A percentile compares a stretch with the other conserved stretches of the same genome.
phyloP scores from a whole-genome alignment of 768 basidiomycete genomes.

The Mycena galericulata region DNA sequence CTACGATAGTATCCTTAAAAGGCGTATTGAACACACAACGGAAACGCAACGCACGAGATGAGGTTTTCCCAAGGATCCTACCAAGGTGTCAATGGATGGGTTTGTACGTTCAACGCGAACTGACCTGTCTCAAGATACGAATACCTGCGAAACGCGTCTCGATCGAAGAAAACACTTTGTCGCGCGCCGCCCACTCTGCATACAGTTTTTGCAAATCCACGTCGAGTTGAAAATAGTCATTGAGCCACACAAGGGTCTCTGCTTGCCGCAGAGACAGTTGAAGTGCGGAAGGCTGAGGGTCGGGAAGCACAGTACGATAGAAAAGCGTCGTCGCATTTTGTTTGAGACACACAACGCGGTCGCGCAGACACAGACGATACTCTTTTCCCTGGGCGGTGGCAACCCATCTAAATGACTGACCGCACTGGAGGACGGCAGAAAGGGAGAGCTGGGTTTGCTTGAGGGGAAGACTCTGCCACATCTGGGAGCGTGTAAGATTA shows the following conservation, averaged over 20 bases:
- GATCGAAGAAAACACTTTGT: slow-evolving; percentile 78
- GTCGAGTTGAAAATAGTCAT: slow-evolving; percentile 91
- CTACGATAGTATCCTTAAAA: slow-evolving; percentile 53
- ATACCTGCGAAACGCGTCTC: slow-evolving; percentile 75
- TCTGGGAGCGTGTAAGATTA: slow-evolving; percentile 24
- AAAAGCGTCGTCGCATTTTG: slow-evolving; percentile 76
- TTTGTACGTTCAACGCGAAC: neutral
- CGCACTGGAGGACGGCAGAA: slow-evolving; percentile 81
- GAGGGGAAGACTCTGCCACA: slow-evolving; percentile 72
- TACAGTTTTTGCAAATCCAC: slow-evolving; percentile 80
- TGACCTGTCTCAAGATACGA: slow-evolving; percentile 78
- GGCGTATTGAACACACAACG: neutral
- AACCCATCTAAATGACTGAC: slow-evolving; percentile 88
- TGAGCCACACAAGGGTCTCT: slow-evolving; percentile 81
- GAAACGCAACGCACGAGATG: slow-evolving; percentile 76
- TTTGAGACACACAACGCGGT: slow-evolving; percentile 87
- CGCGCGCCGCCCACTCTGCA: slow-evolving; percentile 76
- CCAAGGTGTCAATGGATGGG: neutral
- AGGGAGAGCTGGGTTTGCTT: slow-evolving; percentile 80
- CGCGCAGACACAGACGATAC: slow-evolving; percentile 83
- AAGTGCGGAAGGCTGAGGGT: slow-evolving; percentile 49
- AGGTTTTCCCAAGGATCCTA: slow-evolving; percentile 95
- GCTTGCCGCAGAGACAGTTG: slow-evolving; percentile 57
- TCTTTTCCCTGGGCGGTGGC: slow-evolving; percentile 57
- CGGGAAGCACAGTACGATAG: slow-evolving; percentile 79